Conservation (phyloP, 352 stramenopile species). For the Pythium grandisporangium region DNA sequence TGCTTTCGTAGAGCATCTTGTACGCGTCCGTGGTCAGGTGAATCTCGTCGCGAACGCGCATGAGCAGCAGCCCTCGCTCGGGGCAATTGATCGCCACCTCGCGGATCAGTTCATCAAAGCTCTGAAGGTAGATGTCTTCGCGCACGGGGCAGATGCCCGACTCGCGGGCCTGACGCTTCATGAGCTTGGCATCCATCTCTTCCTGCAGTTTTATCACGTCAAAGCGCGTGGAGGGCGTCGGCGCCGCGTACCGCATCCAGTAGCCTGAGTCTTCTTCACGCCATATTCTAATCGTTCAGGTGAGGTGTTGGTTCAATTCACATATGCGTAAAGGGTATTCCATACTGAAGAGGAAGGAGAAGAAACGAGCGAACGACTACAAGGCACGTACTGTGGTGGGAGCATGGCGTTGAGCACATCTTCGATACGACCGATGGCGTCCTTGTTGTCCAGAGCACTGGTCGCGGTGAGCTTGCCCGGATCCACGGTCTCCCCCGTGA, state of each 20-base stretch:
- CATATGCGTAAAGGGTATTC: slow-evolving; percentile 1
- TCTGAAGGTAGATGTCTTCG: slow-evolving; percentile 91
- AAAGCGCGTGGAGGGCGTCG: slow-evolving; percentile 85
- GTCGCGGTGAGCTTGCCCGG: slow-evolving; percentile 35
- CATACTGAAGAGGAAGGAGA: background rate
- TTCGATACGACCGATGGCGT: slow-evolving; percentile 57
- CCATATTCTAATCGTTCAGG: slow-evolving; percentile 46
- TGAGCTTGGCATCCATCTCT: slow-evolving; percentile 83
- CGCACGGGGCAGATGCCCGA: slow-evolving; percentile 90
- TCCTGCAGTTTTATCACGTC: slow-evolving; percentile 91
- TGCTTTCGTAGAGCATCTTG: slow-evolving; percentile 93
- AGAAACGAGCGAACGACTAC: background rate
- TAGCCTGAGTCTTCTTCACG: slow-evolving; percentile 65
- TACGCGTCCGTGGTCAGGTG: slow-evolving; percentile 92
- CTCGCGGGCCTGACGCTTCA: slow-evolving; percentile 87
- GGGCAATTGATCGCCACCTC: slow-evolving; percentile 89
- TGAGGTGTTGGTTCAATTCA: background rate
- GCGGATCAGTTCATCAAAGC: slow-evolving; percentile 91
- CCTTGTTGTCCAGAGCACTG: slow-evolving; percentile 15
- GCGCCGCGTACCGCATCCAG: slow-evolving; percentile 90
- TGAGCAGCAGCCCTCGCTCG: slow-evolving; percentile 86
- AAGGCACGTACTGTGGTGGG: slow-evolving; percentile 46
- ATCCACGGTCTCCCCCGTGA: slow-evolving; percentile 74
- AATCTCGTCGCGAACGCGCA: slow-evolving; percentile 91
- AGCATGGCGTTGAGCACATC: slow-evolving; percentile 72